Conservation (phyloP, 2,329 filamentous ascomycete species). For the Apiospora aurea region DNA sequence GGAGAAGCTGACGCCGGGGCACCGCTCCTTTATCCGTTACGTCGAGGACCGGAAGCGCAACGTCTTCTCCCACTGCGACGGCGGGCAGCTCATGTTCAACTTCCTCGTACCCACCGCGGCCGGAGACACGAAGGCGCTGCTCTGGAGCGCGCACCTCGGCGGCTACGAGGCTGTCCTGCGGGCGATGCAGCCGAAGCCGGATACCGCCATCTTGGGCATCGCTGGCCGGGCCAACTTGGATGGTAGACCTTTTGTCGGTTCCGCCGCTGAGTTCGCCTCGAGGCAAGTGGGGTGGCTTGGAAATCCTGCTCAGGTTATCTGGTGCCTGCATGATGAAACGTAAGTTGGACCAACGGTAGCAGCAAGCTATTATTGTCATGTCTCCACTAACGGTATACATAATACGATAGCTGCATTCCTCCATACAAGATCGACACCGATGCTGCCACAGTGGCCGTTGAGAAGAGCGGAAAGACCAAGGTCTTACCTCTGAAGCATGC, state of each 20-base stretch:
- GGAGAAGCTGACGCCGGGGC: conserved; percentile 25
- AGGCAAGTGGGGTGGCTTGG: conserved; percentile 22
- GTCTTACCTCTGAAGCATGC: conserved; percentile 14
- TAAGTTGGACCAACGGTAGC: neutral
- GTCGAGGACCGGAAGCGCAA: conserved; percentile 28
- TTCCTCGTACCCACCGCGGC: conserved; percentile 27
- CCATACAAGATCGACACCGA: conserved; percentile 20
- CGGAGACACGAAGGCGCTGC: conserved; percentile 30
- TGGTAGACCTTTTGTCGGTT: conserved; percentile 16
- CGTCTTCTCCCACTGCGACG: conserved; percentile 33
- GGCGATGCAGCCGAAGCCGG: conserved; percentile 33
- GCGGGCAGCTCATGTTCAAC: conserved; percentile 38
- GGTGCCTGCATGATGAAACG: conserved; percentile 23
- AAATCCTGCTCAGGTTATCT: conserved; percentile 9
- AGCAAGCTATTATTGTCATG: neutral
- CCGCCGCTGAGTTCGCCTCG: conserved; percentile 17
- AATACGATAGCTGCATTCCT: conserved; percentile 7
- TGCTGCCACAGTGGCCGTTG: conserved; percentile 10
- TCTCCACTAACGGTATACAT: neutral
- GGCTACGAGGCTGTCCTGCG: conserved; percentile 33
- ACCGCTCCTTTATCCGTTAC: conserved; percentile 29
- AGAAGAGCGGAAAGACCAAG: conserved; percentile 13
- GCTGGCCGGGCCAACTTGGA: conserved; percentile 35
- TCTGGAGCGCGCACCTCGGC: conserved; percentile 36
- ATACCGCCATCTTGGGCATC: conserved; percentile 33